Evolutionary conservation across 2,329 filamentous ascomycete genomes (phyloP).

Genomic region (Annulohypoxylon truncatum): DNA sequence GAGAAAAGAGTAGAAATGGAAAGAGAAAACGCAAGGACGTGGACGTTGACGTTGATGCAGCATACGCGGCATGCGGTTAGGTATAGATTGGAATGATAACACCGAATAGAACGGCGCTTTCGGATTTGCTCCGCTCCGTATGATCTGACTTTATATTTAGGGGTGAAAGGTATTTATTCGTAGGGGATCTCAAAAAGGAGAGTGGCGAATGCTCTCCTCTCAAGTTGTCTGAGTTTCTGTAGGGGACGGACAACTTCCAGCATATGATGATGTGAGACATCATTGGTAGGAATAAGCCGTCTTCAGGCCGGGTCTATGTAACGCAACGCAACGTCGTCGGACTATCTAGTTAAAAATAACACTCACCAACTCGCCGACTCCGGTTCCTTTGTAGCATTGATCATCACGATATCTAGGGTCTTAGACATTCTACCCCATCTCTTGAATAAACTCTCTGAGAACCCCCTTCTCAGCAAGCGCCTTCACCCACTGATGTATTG

Average conservation of each 20-base stretch:
- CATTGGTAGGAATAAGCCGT: neutral
- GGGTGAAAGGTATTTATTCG: too few relatives aligned
- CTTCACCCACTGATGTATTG: slow-evolving; percentile 75
- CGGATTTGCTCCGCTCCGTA: neutral
- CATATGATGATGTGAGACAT: too few relatives aligned
- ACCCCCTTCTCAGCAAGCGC: slow-evolving; percentile 75
- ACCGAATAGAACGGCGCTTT: slow-evolving; percentile 5
- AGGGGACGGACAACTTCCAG: too few relatives aligned
- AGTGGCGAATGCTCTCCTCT: too few relatives aligned
- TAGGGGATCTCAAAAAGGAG: too few relatives aligned
- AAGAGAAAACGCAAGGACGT: too few relatives aligned
- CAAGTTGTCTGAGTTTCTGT: too few relatives aligned
- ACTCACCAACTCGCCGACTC: neutral
- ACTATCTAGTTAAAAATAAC: neutral
- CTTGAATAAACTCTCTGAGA: slow-evolving; percentile 57
- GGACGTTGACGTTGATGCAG: neutral
- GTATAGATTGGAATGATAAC: slow-evolving; percentile 14
- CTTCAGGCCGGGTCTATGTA: neutral
- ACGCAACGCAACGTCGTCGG: neutral
- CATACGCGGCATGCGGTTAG: neutral
- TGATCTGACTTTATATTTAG: neutral
- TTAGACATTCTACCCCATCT: slow-evolving; percentile 22
- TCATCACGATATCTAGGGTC: neutral
- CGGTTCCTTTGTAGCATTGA: neutral
- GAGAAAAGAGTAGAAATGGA: too few relatives aligned